Percentiles rank a stretch among this genome's conserved stretches.
Evolutionary conservation across 169 alveolate species (phyloP).

Genomic region (Cryptosporidium felis): DNA sequence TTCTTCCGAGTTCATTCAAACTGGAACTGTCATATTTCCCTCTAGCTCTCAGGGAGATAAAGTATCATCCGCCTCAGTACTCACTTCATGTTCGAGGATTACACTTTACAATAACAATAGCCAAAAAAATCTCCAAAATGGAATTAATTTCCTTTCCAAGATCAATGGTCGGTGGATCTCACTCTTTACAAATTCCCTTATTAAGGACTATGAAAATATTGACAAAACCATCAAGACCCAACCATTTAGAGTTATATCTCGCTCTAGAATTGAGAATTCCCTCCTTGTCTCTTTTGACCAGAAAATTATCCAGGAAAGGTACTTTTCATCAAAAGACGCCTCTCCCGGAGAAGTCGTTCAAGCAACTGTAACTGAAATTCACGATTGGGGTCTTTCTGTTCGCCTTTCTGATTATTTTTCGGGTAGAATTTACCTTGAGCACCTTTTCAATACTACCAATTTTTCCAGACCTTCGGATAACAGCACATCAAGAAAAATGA

Average conservation of each 20-base stretch:
- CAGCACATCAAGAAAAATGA: not conserved
- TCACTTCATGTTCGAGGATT: not conserved
- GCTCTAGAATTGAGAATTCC: constrained; percentile 40
- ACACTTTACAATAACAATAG: not conserved
- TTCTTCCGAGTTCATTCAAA: too few relatives aligned
- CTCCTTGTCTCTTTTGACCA: constrained; percentile 35
- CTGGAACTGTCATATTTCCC: not conserved
- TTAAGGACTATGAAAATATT: constrained; percentile 6
- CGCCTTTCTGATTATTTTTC: constrained; percentile 45
- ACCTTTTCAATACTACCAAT: constrained; percentile 12
- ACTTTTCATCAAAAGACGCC: constrained; percentile 7
- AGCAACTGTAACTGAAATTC: constrained; percentile 11
- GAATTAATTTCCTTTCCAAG: constrained; percentile 5
- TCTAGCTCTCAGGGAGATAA: not conserved
- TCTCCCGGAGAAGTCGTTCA: constrained; percentile 39
- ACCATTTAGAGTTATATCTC: constrained; percentile 16
- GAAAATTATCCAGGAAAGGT: constrained; percentile 18
- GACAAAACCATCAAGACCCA: not conserved
- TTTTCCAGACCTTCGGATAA: too few relatives aligned
- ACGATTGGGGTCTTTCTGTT: constrained; percentile 56
- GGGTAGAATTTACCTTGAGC: constrained; percentile 47
- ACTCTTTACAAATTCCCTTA: not conserved
- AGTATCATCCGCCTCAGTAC: not conserved
- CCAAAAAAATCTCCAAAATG: not conserved
- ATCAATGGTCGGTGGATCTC: constrained; percentile 14